Base-by-base conservation (phyloP, 345 rosid species). In the Punica granatum region DNA sequence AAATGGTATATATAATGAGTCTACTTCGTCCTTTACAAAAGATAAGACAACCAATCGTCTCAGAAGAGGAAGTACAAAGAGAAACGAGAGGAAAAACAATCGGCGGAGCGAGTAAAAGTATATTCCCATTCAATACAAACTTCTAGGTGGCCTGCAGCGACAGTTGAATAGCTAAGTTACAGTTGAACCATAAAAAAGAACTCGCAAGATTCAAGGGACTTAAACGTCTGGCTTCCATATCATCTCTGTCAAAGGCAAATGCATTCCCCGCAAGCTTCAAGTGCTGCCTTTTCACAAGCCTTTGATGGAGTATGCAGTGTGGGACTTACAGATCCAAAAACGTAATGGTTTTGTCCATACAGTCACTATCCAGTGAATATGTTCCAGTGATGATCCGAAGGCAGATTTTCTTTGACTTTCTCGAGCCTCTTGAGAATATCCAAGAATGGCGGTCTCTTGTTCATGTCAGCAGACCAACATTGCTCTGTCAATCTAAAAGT, bases 381-480 rank as follows among this genome's bases (percentile, higher is more conserved):
- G 75, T 73, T 81, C 97, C 99, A 94, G 75, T 75, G 88, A 77
- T 89, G 90, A 81, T 89, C 99, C 23, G 84, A 0, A 54, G 86
- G 89, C 36, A 78, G 60, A 66, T 14, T 75, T 74, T 90, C 95
- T 85, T 88, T 89, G 54, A 94, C 85, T 89, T 86, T 90, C 73
- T 94, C 96, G 31, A 94, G 95, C 75, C 72, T 85, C 87, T 90
- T 90, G 70, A 94, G 92, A 48, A 94, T 90, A 34, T 94, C 99
- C 81, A 94, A 73, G 84, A 94, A 94, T 25, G 97, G 71, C 30
- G 95, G 99, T 75, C 97, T 89, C 73, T 59, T 82, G 76, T 81
- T 91, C 97, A 88, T 88, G 81, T 91, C 97, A 15, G 90, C 76
- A 0, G 85, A 84, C 97, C 99, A 94, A 78, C 96, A 94, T 56